Percentiles rank a stretch among this genome's conserved stretches.
phyloP scores from a whole-genome alignment of 108 stramenopile species.

The Aurantiochytrium sp. region DNA sequence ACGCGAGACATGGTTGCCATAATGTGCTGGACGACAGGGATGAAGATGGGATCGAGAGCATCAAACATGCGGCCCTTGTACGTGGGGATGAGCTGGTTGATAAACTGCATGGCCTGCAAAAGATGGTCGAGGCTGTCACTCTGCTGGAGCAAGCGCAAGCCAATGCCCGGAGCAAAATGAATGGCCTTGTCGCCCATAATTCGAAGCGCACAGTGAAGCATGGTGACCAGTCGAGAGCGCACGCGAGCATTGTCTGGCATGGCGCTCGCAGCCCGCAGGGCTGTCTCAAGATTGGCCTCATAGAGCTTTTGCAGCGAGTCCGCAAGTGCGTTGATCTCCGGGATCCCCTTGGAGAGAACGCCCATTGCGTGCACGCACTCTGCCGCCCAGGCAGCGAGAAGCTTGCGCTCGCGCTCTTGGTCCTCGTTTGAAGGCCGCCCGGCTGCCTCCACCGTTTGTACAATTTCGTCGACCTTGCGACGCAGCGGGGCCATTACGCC shows the following conservation, averaged over 20 bases:
- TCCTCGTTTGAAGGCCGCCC: neutral
- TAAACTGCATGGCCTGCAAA: neutral
- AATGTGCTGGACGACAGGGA: neutral
- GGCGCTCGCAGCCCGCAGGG: neutral
- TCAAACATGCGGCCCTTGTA: neutral
- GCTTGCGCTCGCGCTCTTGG: neutral
- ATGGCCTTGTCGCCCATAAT: neutral
- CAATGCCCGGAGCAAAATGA: neutral
- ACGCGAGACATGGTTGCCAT: neutral
- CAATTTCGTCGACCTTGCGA: neutral
- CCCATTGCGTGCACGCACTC: neutral
- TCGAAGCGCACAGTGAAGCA: neutral
- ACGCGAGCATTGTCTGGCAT: neutral
- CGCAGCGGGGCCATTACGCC: neutral
- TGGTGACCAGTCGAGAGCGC: neutral
- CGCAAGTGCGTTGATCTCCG: neutral
- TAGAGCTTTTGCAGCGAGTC: neutral
- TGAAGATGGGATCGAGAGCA: neutral
- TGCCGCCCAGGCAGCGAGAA: neutral
- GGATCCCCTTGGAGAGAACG: neutral
- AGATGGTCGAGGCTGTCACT: neutral
- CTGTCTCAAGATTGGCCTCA: neutral
- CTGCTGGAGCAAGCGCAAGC: neutral
- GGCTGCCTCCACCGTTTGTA: neutral
- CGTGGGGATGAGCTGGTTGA: slow-evolving; percentile 7